A percentile compares a stretch with the other conserved stretches of the same genome.
phyloP scores from a whole-genome alignment of 192 early-diverging fungal genomes.

The Umbelopsis isabellina region DNA sequence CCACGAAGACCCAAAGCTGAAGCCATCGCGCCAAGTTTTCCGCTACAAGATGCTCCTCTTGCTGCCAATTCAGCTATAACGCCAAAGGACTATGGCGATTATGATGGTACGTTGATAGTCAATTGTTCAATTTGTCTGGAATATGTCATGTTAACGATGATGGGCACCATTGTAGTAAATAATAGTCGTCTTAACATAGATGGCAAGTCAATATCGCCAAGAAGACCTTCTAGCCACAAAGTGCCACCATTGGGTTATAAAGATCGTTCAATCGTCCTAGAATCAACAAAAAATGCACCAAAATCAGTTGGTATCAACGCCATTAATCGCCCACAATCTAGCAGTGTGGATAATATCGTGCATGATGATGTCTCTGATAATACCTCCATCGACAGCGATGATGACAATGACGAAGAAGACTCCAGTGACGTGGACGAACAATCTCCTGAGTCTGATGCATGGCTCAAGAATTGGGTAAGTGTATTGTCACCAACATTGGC shows the following conservation, averaged over 20 bases:
- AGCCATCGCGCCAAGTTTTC: too few species aligned
- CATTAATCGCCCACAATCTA: neutral
- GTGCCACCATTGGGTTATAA: constrained; percentile 1
- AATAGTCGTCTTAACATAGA: too few species aligned
- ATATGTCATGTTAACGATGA: too few species aligned
- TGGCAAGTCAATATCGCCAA: too few species aligned
- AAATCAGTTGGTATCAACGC: neutral
- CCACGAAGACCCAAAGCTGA: neutral
- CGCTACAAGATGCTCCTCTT: too few species aligned
- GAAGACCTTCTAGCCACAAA: neutral
- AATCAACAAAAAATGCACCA: neutral
- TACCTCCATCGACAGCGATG: neutral
- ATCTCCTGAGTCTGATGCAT: neutral
- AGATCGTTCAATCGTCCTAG: too few species aligned
- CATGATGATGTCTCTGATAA: too few species aligned
- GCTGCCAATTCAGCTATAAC: too few species aligned
- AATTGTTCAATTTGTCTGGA: too few species aligned
- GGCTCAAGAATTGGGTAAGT: constrained; percentile 10
- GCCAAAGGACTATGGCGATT: too few species aligned
- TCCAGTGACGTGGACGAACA: neutral
- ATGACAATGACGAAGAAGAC: neutral
- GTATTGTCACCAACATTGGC: neutral
- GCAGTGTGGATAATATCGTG: neutral
- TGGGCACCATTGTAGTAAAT: too few species aligned
- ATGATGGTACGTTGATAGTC: too few species aligned